phyloP scores from a whole-genome alignment of 2,329 filamentous ascomycete genomes.

The Ustulina deusta region DNA sequence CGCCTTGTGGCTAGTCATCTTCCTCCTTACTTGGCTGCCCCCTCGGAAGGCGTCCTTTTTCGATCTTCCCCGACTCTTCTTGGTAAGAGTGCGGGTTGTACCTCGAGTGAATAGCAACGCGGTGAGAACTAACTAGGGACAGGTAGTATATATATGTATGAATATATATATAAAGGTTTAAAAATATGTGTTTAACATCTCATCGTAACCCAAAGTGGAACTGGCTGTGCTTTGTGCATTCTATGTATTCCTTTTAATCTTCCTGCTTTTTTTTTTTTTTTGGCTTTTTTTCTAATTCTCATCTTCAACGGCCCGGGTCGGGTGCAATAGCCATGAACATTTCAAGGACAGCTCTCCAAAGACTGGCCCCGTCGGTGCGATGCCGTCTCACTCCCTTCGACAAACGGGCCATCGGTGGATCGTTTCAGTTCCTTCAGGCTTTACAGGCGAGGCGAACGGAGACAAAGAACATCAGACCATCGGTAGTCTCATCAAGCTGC shows the following conservation, averaged over 20 bases:
- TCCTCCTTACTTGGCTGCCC: constrained; percentile 5
- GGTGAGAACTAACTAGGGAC: background rate
- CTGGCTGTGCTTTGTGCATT: background rate
- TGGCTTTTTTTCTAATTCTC: too few relatives aligned
- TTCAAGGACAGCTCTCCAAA: constrained; percentile 13
- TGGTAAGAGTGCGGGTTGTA: background rate
- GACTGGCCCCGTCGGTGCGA: constrained; percentile 13
- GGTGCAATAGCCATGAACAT: constrained; percentile 13
- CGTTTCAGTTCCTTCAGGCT: constrained; percentile 1
- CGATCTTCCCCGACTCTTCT: background rate
- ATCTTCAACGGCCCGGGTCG: background rate
- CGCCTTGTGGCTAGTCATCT: background rate
- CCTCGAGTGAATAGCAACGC: background rate
- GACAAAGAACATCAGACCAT: background rate
- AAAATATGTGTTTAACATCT: constrained; percentile 2
- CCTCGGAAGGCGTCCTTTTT: too few relatives aligned
- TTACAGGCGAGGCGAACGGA: constrained; percentile 12
- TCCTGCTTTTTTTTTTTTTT: background rate
- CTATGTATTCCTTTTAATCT: background rate
- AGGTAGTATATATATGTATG: background rate
- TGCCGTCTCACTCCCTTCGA: background rate
- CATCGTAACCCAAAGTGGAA: background rate
- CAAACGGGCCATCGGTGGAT: constrained; percentile 5
- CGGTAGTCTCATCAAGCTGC: background rate
- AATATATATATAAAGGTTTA: too few relatives aligned